Evolutionary conservation across 805 yeast genomes (phyloP), one percentile per base, ranked within the genome.

Genomic region (Yamadazyma philogaea): DNA sequence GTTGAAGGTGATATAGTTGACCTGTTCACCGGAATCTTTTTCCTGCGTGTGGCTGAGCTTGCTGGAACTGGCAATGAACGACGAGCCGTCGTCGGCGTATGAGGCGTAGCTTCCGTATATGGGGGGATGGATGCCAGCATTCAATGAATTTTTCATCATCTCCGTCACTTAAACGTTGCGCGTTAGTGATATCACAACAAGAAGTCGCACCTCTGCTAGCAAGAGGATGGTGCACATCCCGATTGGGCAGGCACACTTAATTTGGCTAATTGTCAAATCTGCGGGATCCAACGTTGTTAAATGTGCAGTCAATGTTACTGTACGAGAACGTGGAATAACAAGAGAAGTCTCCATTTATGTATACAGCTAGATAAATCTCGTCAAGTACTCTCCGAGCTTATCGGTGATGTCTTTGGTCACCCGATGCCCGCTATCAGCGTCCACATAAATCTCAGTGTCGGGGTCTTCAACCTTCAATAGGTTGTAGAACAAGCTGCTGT

Each of bases 1-100:
- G 65, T 93, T 91, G 75, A 90, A 89, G 1, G 70, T 63, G 30
- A 70, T 66, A 54, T 56, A 69, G 45, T 70, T 70, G 41, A 70
- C 72, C 16, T 51, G 47, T 22, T 59, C 64, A 15, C 42, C 48
- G 7, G 47, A 39, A 22, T 48, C 48, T 26, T 42, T 46, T 28
- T 15, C 36, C 16, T 38, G 37, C 30, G 26, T 22, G 22, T 44
- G 40, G 33, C 48, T 45, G 28, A 39, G 16, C 32, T 34, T 43
- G 31, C 48, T 44, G 2, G 51, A 48, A 36, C 56, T 46, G 19
- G 48, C 44, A 7, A 47, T 34, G 15, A 53, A 50, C 2, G 53
- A 48, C 10, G 46, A 44, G 1, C 52, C 55, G 16, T 56, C 59
- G 17, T 53, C 51, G 11, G 26, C 35, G 10, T 16, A 36, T 22